A percentile compares a stretch with the other conserved stretches of the same genome.
These are phyloP conservation scores for Dissophora ornata DNA, from an alignment of 192 early-diverging fungal genomes.

Conservation along the genomic window DNA sequence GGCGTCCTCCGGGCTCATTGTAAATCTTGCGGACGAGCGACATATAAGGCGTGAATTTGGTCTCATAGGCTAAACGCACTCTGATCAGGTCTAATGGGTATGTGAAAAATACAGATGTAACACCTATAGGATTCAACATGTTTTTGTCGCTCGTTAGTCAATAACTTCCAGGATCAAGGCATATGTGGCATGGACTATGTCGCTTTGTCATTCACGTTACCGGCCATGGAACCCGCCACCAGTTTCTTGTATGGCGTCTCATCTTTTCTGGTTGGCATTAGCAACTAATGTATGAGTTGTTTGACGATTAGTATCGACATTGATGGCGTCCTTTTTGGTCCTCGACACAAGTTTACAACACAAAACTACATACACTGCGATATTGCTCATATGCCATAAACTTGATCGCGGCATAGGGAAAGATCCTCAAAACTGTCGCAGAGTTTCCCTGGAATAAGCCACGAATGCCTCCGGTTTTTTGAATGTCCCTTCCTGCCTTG, in stretches of 20 bases:
- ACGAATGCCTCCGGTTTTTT: constrained; percentile 72
- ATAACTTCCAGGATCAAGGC: neutral
- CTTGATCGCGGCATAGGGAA: constrained; percentile 97
- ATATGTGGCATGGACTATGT: too few species aligned
- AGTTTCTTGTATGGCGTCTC: constrained; percentile 80
- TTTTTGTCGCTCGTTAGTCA: neutral
- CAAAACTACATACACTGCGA: constrained; percentile 58
- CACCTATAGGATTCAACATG: constrained; percentile 60
- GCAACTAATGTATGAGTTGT: too few species aligned
- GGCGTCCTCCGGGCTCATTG: constrained; percentile 73
- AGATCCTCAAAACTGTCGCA: constrained; percentile 92
- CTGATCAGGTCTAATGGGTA: constrained; percentile 96
- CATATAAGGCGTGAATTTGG: constrained; percentile 45
- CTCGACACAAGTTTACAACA: too few species aligned
- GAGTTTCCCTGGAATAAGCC: constrained; percentile 97
- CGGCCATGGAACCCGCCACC: constrained; percentile 82
- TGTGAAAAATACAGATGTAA: constrained; percentile 87
- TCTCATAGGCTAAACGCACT: constrained; percentile 93
- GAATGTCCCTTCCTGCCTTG: constrained; percentile 81
- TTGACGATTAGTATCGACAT: too few species aligned
- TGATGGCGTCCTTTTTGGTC: too few species aligned
- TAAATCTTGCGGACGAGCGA: constrained; percentile 72
- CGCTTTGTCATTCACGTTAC: too few species aligned
- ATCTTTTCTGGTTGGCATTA: constrained; percentile 51
- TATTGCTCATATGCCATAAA: constrained; percentile 98